Evolutionary conservation across 2,329 filamentous ascomycete species (phyloP).

Genomic region (Epichloe typhina): DNA sequence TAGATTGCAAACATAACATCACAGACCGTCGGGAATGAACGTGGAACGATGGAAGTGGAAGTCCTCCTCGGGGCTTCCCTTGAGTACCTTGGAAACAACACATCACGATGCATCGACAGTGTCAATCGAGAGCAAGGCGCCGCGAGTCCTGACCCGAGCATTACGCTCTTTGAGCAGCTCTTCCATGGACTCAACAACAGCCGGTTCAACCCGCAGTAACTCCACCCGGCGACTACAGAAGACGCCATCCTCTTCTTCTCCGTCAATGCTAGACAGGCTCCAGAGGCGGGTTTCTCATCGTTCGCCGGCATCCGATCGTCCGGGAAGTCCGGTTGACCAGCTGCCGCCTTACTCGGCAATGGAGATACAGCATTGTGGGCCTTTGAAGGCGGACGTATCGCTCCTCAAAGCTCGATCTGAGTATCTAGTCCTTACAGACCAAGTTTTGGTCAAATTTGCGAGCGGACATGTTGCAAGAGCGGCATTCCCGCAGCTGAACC

Average conservation of each 20-base stretch:
- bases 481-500: slow-evolving; percentile 32
- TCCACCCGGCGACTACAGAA: slow-evolving; percentile 25
- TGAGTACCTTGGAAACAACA: slow-evolving; percentile 10
- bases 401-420: slow-evolving; percentile 35
- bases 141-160: slow-evolving; percentile 23
- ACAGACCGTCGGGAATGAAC: slow-evolving; percentile 12
- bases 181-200: slow-evolving; percentile 26
- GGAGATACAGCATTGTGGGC: slow-evolving; percentile 30
- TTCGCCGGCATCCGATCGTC: slow-evolving; percentile 19
- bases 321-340: slow-evolving; percentile 16
- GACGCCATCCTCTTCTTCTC: slow-evolving; percentile 23
- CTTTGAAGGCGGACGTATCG: slow-evolving; percentile 36
- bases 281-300: slow-evolving; percentile 27
- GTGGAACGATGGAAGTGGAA: slow-evolving; percentile 23
- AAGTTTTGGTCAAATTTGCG: slow-evolving; percentile 37
- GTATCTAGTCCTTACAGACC: slow-evolving; percentile 38
- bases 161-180: slow-evolving; percentile 27
- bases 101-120: slow-evolving; percentile 10
- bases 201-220: slow-evolving; percentile 17
- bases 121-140: slow-evolving; percentile 19
- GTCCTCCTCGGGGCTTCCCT: slow-evolving; percentile 18
- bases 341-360: slow-evolving; percentile 21
- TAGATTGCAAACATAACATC: background rate
- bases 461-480: slow-evolving; percentile 32
- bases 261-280: slow-evolving; percentile 28